A percentile compares a stretch with the other conserved stretches of the same genome.
Conservation (phyloP, 768 basidiomycete genomes). For the Suillus variegatus region DNA sequence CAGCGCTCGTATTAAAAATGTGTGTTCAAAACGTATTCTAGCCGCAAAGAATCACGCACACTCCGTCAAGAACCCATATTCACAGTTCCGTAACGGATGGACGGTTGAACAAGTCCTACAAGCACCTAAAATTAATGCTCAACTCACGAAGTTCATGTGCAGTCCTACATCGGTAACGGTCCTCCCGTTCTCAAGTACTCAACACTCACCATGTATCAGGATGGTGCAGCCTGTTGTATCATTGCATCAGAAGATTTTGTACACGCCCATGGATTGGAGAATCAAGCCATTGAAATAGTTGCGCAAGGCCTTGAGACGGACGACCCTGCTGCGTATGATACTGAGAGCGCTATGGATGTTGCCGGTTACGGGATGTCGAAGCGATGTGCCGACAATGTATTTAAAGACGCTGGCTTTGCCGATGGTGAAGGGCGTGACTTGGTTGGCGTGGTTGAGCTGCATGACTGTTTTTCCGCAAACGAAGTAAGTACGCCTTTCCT, state of each 20-base stretch:
- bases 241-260: conserved; percentile 82
- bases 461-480: conserved; percentile 85
- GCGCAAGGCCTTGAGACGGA: conserved; percentile 69
- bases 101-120: conserved; percentile 67
- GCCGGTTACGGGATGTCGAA: conserved; percentile 82
- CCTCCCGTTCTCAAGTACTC: not conserved
- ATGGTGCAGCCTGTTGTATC: conserved; percentile 76
- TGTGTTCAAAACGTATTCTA: not conserved
- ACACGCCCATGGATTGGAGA: conserved; percentile 68
- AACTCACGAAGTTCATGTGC: conserved; percentile 84
- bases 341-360: conserved; percentile 73
- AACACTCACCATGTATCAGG: conserved; percentile 38
- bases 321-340: conserved; percentile 61
- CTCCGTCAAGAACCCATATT: conserved; percentile 81
- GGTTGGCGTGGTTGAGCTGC: conserved; percentile 83
- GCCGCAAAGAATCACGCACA: conserved; percentile 86
- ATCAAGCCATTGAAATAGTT: conserved; percentile 85
- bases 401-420: conserved; percentile 67
- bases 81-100: conserved; percentile 83
- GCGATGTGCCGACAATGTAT: conserved; percentile 65
- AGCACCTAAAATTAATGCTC: conserved; percentile 67
- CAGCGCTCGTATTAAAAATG: conserved; percentile 11
- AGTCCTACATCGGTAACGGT: conserved; percentile 70
- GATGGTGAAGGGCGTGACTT: conserved; percentile 64
- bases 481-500: conserved; percentile 48